Evolutionary conservation across 2,329 filamentous ascomycete genomes (phyloP), one percentile per base, ranked within the genome.

Genomic region (Orbilia ellipsospora): DNA sequence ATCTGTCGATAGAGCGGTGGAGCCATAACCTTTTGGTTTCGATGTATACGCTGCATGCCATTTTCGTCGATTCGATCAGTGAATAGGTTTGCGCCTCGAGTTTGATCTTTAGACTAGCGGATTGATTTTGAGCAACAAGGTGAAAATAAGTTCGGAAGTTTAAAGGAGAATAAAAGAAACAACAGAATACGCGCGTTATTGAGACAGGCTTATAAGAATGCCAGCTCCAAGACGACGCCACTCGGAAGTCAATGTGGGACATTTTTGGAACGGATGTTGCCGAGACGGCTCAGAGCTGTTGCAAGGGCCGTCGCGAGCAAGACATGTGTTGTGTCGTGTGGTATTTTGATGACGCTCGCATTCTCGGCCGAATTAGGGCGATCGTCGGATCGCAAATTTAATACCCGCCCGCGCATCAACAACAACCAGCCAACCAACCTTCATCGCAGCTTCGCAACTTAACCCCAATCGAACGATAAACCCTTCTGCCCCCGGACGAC

Each of bases 301-400:
- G 31, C 31, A 36, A 6, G 31, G 31, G 31, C 5, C 31, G 31
- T 36, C 5, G 31, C 5, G 8, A 36, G 31, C 31, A 36, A 36
- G 31, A 36, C 31, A 36, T 36, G 31, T 36, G 31, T 36, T 36
- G 31, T 36, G 10, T 36, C 7, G n/a, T 61, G 69, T 73, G 63
- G 55, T 52, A 66, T 61, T 65, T 56, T 28, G 23, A 13, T 36
- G 31, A 16, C 7, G 13, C 20, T 28, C 23, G 15, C 36, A 15
- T 44, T 73, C 66, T 73, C 62, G 69, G 69, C 55, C 69, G 56
- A 67, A 60, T 20, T 16, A n/a, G 52, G 55, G 4, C 56, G 57
- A 62, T 62, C 42, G 15, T 13, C 28, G 56, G 48, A 31, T 36
- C 61, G 55, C 69, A 73, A 20, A 20, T 55, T 54, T 13, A 65